Percentiles rank a stretch among this genome's conserved stretches.
Evolutionary conservation across 176 grass and related monocot species (phyloP).

Genomic region (Zoysia japonica): DNA sequence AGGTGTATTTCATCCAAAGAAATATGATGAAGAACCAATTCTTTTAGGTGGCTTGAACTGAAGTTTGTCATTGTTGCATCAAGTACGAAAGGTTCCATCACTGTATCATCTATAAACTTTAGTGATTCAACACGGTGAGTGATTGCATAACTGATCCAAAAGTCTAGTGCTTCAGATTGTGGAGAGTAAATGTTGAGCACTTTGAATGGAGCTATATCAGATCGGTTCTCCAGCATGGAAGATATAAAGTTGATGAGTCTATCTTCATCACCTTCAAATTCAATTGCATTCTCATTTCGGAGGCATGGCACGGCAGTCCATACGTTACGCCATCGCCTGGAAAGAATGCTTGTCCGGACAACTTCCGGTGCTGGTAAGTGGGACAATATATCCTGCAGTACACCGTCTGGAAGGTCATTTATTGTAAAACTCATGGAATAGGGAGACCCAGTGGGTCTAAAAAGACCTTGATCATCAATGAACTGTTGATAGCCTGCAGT

Average conservation of each 20-base stretch:
- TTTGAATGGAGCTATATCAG: not conserved
- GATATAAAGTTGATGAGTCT: not conserved
- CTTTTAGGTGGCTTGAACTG: not conserved
- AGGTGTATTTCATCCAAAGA: not conserved
- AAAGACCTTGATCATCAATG: not conserved
- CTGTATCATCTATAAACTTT: not conserved
- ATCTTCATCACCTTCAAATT: not conserved
- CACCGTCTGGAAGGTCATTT: not conserved
- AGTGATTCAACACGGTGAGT: not conserved
- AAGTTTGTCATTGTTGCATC: not conserved
- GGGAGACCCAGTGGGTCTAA: not conserved
- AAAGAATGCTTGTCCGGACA: not conserved
- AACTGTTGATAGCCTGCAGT: not conserved
- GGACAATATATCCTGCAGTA: not conserved
- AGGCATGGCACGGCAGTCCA: not conserved
- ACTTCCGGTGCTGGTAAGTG: not conserved
- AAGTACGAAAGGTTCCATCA: not conserved
- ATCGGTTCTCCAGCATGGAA: not conserved
- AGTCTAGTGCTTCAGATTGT: not conserved
- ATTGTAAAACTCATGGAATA: not conserved
- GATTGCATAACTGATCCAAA: not conserved
- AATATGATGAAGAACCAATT: not conserved
- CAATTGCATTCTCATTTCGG: not conserved
- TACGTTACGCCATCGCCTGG: not conserved
- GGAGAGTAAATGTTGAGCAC: not conserved